phyloP scores from a whole-genome alignment of 768 basidiomycete species.

The Mycena belliarum region DNA sequence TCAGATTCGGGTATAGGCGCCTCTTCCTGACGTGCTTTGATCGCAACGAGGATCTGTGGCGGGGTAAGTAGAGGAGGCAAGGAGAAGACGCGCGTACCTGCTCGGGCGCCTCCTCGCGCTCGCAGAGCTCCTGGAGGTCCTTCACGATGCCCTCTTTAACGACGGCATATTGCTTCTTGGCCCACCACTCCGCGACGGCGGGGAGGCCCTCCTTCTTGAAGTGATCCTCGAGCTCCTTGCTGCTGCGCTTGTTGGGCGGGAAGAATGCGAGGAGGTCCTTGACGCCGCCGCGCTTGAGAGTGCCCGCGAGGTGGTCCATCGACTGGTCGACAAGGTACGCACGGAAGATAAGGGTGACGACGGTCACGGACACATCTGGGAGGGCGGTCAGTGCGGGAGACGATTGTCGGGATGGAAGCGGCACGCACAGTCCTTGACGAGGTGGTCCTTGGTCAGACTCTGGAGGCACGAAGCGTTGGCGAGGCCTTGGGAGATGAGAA shows the following conservation, averaged over 20 bases:
- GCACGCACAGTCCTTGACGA: conserved; percentile 85
- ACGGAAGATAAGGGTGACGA: conserved; percentile 78
- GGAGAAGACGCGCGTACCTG: conserved; percentile 47
- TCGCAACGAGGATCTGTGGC: conserved; percentile 69
- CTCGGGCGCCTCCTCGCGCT: conserved; percentile 66
- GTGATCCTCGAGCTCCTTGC: conserved; percentile 76
- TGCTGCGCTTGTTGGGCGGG: conserved; percentile 78
- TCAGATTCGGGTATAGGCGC: conserved; percentile 84
- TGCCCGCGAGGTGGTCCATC: conserved; percentile 84
- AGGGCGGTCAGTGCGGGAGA: not conserved
- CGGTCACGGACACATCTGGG: conserved; percentile 73
- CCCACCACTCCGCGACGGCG: conserved; percentile 91
- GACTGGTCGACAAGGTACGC: conserved; percentile 79
- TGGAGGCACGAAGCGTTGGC: conserved; percentile 76
- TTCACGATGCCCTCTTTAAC: conserved; percentile 77
- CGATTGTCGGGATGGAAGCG: not conserved
- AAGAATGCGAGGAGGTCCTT: conserved; percentile 88
- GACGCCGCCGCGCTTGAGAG: conserved; percentile 84
- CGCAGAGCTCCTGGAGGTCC: conserved; percentile 69
- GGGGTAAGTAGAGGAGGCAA: conserved; percentile 3
- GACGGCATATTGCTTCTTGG: conserved; percentile 82
- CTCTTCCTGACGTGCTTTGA: conserved; percentile 75
- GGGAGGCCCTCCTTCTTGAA: conserved; percentile 80
- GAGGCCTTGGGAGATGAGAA: conserved; percentile 83
- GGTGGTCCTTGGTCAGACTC: conserved; percentile 88